These are phyloP conservation scores for Hansenula lynferdii DNA, from an alignment of 1,139 yeast species.

Conservation along the genomic window DNA sequence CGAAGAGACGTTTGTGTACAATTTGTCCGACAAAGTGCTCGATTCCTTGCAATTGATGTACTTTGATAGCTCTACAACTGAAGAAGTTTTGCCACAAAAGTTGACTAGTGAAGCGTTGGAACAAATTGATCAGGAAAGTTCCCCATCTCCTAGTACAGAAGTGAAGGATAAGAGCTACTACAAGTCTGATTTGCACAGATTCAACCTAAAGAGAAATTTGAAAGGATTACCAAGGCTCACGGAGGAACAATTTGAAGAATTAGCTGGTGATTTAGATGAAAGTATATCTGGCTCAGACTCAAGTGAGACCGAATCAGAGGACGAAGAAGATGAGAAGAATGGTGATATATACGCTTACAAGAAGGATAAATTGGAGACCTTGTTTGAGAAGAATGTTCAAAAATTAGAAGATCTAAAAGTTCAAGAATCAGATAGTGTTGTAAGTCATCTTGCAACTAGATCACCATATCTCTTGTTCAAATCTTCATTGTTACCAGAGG, in stretches of 20 bases:
- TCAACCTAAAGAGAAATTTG: constrained; percentile 52
- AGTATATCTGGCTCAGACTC: constrained; percentile 57
- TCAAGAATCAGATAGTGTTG: constrained; percentile 30
- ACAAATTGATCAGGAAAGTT: constrained; percentile 1
- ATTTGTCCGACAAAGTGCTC: constrained; percentile 37
- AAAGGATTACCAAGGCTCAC: constrained; percentile 42
- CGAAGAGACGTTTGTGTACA: constrained; percentile 49
- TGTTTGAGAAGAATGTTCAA: constrained; percentile 30
- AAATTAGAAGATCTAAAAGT: constrained; percentile 19
- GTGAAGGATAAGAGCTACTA: constrained; percentile 42
- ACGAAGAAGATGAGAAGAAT: too few species aligned
- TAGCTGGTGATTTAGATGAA: constrained; percentile 49
- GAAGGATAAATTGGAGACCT: constrained; percentile 28
- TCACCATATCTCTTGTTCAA: constrained; percentile 59
- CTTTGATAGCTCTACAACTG: constrained; percentile 47
- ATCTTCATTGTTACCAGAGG: constrained; percentile 38
- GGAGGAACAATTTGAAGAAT: constrained; percentile 55
- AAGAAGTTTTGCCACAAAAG: constrained; percentile 19
- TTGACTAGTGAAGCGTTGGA: constrained; percentile 1
- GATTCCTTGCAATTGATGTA: constrained; percentile 48
- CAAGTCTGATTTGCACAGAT: constrained; percentile 56
- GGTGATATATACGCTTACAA: constrained; percentile 21
- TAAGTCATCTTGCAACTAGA: constrained; percentile 55
- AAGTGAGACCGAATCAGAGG: constrained; percentile 18
- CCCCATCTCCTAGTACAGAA: constrained; percentile 1